phyloP scores from a whole-genome alignment of 2,329 filamentous ascomycete genomes.

The Parasarocladium wereldwijsianum region DNA sequence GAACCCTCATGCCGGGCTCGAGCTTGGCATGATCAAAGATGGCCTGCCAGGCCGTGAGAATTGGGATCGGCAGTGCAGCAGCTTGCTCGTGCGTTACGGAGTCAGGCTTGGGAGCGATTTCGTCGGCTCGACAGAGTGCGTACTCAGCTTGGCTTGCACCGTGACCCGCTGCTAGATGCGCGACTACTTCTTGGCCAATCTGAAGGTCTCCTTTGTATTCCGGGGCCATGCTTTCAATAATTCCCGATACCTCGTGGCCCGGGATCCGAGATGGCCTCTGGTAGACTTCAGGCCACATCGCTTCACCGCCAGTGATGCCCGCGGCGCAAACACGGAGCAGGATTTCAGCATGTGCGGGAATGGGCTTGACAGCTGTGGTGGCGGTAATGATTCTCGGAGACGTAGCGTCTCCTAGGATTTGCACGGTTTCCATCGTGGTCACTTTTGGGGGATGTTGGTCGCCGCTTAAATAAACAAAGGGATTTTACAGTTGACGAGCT shows the following conservation, averaged over 20 bases:
- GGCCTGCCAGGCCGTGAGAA: too few relatives aligned
- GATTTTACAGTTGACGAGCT: too few relatives aligned
- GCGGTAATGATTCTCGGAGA: background rate
- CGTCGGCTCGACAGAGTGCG: too few relatives aligned
- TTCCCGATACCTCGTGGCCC: slow-evolving; percentile 20
- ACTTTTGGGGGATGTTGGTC: too few relatives aligned
- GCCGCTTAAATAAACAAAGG: too few relatives aligned
- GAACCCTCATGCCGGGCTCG: too few relatives aligned
- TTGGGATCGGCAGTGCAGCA: too few relatives aligned
- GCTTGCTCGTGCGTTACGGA: too few relatives aligned
- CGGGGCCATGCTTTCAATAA: slow-evolving; percentile 13
- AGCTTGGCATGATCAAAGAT: too few relatives aligned
- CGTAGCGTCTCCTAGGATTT: background rate
- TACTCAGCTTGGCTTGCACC: slow-evolving; percentile 15
- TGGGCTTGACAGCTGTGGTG: background rate
- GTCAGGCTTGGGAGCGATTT: too few relatives aligned
- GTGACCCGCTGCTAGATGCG: slow-evolving; percentile 14
- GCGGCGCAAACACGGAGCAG: slow-evolving; percentile 18
- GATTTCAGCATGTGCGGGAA: slow-evolving; percentile 11
- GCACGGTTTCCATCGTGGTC: background rate
- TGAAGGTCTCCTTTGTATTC: slow-evolving; percentile 9
- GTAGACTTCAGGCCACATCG: slow-evolving; percentile 19
- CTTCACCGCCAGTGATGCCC: slow-evolving; percentile 19
- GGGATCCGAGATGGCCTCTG: slow-evolving; percentile 14
- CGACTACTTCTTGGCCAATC: slow-evolving; percentile 12